Base-by-base conservation (phyloP, 179 eudicot genomes). In the Corrigiola litoralis region DNA sequence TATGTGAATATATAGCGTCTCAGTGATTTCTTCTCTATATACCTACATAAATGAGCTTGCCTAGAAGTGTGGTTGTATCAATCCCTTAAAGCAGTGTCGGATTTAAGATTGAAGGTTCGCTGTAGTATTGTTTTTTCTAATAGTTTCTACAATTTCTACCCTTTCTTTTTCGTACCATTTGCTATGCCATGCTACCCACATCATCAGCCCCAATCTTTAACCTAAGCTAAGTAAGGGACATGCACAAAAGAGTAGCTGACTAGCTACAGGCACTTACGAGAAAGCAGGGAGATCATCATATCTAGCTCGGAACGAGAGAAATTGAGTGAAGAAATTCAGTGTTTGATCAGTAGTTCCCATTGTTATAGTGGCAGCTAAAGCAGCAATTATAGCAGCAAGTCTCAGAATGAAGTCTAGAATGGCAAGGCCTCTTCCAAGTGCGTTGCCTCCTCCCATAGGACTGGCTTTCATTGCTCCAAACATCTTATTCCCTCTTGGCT, bases 311-410 rank as follows among this genome's bases (percentile, higher is more conserved):
- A 89, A 89, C 80, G 83, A 91, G 66, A 86, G 80, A 75, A 83
- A 83, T 80, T 85, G 96, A 5, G 96, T 88, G 79, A 86, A 86
- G 66, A 88, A 86, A 1, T 83, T 85, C 5, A 88, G 88, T 24
- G 91, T 84, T 67, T 92, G 84, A 45, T 83, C 84, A 20, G 92
- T 85, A 40, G 97, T 92, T 23, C 87, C 98, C 96, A 92, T 92
- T 3, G 89, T 67, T 27, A 82, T 76, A 7, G 97, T 59, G 0
- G 96, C 96, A 47, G 86, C 92, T 20, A 92, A 65, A 57, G 97
- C 86, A 34, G 90, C 80, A 10, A 70, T 80, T 29, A 87, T 77
- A 40, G 78, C 97, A 64, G 82, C 69, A 0, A 92, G 74, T 69
- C 98, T 85, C 3, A 92, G 60, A 7, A 92, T 68, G 72, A 92